Evolutionary conservation across 1,284 basidiomycete genomes (phyloP).

Genomic region (Ceraceosorus guamensis): DNA sequence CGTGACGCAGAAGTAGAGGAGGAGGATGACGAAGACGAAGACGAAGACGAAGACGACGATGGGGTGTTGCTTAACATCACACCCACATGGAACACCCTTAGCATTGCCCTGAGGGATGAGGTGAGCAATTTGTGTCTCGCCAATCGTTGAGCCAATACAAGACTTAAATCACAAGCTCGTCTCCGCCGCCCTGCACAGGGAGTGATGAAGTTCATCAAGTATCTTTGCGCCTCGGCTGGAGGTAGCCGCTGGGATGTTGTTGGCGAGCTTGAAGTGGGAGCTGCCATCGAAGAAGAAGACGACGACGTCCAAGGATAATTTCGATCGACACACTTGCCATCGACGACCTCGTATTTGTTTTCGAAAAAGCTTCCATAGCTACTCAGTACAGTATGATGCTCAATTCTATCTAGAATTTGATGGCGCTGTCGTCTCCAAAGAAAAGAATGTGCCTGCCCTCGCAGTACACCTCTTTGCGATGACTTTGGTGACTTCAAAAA

Average conservation of each 20-base stretch:
- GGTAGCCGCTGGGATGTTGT: conserved; percentile 45
- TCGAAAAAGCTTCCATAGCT: too few relatives aligned
- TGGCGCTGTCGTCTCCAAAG: too few relatives aligned
- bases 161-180: too few relatives aligned
- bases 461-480: too few relatives aligned
- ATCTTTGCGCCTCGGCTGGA: conserved; percentile 38
- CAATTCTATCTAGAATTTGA: too few relatives aligned
- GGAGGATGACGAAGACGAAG: conserved; percentile 43
- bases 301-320: too few relatives aligned
- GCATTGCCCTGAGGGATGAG: conserved; percentile 84
- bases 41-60: conserved; percentile 61
- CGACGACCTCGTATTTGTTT: too few relatives aligned
- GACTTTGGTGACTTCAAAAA: too few relatives aligned
- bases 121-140: conserved; percentile 46
- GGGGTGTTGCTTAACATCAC: conserved; percentile 80
- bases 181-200: not conserved
- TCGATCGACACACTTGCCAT: too few relatives aligned
- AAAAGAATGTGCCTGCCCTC: too few relatives aligned
- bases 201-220: conserved; percentile 60
- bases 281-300: too few relatives aligned
- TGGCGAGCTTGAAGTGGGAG: conserved; percentile 13
- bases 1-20: conserved; percentile 48
- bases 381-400: too few relatives aligned
- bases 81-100: conserved; percentile 80
- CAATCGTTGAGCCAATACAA: not conserved